Conservation (phyloP, 1,284 basidiomycete species). For the Ustilago trichophora region DNA sequence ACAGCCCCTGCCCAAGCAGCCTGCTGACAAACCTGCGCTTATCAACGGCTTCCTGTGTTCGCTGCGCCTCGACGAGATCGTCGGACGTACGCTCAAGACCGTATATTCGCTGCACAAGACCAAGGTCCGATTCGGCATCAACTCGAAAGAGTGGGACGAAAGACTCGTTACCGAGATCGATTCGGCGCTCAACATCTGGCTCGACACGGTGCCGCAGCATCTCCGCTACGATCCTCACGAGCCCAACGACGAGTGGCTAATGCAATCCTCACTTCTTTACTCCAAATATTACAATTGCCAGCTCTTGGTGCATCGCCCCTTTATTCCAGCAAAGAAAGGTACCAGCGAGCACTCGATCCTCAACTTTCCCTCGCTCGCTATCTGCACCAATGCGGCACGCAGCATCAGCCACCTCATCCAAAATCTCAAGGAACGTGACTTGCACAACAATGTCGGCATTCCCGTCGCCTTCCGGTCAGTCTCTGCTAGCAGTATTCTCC, state of each 20-base stretch:
- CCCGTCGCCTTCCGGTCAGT: slow-evolving; percentile 28
- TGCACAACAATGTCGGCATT: slow-evolving; percentile 28
- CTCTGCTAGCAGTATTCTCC: slow-evolving; percentile 43
- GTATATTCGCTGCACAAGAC: slow-evolving; percentile 58
- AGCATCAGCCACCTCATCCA: slow-evolving; percentile 51
- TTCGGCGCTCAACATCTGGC: slow-evolving; percentile 58
- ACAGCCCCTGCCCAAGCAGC: slow-evolving; percentile 36
- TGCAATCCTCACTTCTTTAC: slow-evolving; percentile 51
- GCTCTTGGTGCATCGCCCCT: slow-evolving; percentile 58
- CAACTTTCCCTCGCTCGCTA: slow-evolving; percentile 61
- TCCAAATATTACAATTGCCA: slow-evolving; percentile 57
- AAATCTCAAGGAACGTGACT: slow-evolving; percentile 37
- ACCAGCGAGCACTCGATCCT: slow-evolving; percentile 35
- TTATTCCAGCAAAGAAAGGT: slow-evolving; percentile 50
- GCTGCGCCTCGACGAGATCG: slow-evolving; percentile 51
- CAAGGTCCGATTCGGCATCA: slow-evolving; percentile 50
- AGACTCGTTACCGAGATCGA: slow-evolving; percentile 60
- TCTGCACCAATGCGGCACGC: slow-evolving; percentile 60
- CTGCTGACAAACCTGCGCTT: slow-evolving; percentile 26
- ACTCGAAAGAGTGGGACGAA: slow-evolving; percentile 54
- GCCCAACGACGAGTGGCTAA: slow-evolving; percentile 45
- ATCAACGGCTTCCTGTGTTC: slow-evolving; percentile 49
- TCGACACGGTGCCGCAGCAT: slow-evolving; percentile 53
- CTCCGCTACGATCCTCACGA: slow-evolving; percentile 53
- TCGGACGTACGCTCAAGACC: slow-evolving; percentile 56